Conservation (phyloP, 2,329 filamentous ascomycete species). For the Fusarium nygamai region DNA sequence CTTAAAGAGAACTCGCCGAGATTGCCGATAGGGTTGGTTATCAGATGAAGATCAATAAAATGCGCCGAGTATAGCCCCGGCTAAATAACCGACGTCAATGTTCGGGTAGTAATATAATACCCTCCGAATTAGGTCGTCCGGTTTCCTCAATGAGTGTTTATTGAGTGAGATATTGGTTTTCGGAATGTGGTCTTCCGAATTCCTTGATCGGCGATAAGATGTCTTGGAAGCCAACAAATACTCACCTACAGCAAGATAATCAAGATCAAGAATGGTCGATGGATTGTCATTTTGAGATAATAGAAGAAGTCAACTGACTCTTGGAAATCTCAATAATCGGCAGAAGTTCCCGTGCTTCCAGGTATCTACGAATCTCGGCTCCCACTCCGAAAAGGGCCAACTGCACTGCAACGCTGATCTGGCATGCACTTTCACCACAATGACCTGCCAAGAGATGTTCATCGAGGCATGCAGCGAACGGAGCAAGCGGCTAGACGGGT, state of each 20-base stretch:
- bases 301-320: background rate
- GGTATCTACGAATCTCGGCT: background rate
- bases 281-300: background rate
- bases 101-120: background rate
- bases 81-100: background rate
- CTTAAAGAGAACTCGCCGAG: background rate
- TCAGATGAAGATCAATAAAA: background rate
- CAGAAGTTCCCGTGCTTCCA: constrained; percentile 1
- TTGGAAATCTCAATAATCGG: background rate
- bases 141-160: background rate
- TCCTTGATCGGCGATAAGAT: constrained; percentile 7
- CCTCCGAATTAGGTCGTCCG: background rate
- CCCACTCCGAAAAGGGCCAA: background rate
- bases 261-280: background rate
- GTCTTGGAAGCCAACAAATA: background rate
- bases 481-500: background rate
- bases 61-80: background rate
- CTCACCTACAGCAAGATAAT: background rate
- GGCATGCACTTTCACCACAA: background rate
- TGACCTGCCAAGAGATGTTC: background rate
- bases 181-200: constrained; percentile 20
- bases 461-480: background rate
- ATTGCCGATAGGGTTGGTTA: background rate
- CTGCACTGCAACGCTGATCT: constrained; percentile 6
- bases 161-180: background rate